These are phyloP conservation scores for Croton laevigatus DNA, from an alignment of 441 rosid genomes.

Conservation along the genomic window DNA sequence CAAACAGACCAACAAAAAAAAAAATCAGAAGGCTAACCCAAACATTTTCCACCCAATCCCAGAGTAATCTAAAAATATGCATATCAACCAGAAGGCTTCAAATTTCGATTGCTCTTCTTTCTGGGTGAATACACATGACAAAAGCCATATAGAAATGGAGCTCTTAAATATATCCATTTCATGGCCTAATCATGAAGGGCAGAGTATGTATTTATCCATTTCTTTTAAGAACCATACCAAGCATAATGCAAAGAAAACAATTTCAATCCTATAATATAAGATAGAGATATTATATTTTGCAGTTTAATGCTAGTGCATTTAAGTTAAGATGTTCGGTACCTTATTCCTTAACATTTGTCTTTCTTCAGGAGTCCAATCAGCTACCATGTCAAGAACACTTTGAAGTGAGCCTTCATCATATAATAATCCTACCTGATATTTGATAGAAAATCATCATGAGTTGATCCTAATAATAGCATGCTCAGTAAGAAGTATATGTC, in stretches of 20 bases:
- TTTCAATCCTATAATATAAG: neutral
- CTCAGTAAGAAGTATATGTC: neutral
- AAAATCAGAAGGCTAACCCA: no score
- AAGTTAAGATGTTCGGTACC: conserved; percentile 36
- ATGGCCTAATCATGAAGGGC: neutral
- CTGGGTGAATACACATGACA: no score
- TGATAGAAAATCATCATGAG: conserved; percentile 24
- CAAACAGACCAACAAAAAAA: no score
- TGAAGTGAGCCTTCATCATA: conserved; percentile 88
- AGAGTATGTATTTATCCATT: neutral
- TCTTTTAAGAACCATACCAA: neutral
- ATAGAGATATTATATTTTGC: neutral
- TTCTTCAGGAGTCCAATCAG: conserved; percentile 96
- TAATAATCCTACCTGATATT: conserved; percentile 78
- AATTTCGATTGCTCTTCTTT: no score
- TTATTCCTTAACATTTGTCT: conserved; percentile 84
- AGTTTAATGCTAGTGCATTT: neutral
- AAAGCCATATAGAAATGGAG: neutral
- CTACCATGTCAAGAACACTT: conserved; percentile 64
- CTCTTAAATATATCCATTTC: neutral
- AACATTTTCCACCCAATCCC: neutral
- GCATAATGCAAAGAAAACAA: neutral
- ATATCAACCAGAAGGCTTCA: no score
- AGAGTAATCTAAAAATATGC: neutral
- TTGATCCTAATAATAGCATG: conserved; percentile 2